A percentile compares a stretch with the other conserved stretches of the same genome.
Conservation (phyloP, 257 asterid genomes). For the Nicotiana knightiana region DNA sequence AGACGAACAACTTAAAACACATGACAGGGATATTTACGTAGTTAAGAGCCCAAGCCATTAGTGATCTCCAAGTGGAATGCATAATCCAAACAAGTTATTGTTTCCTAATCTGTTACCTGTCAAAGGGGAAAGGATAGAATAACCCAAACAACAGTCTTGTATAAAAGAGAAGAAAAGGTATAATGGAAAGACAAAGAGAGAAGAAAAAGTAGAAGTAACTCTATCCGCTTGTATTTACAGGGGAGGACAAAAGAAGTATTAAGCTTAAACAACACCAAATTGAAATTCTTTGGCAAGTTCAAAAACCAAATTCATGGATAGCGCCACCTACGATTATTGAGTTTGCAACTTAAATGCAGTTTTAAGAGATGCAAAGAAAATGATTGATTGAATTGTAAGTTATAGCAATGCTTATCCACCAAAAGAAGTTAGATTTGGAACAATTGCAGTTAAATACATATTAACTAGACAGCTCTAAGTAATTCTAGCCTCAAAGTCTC, state of each 20-base stretch:
- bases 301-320: neutral
- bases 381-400: neutral
- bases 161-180: neutral
- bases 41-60: neutral
- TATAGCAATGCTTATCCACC: neutral
- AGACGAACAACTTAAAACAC: neutral
- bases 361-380: neutral
- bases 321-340: neutral
- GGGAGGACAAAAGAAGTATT: neutral
- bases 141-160: neutral
- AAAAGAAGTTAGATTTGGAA: neutral
- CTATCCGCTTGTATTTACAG: neutral
- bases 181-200: neutral
- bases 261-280: neutral
- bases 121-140: neutral
- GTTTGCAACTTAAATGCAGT: neutral
- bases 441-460: neutral
- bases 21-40: neutral
- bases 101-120: neutral
- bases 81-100: neutral
- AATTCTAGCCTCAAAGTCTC: neutral
- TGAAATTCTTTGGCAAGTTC: neutral
- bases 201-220: neutral
- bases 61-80: neutral
- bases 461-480: neutral